Conservation (phyloP, 768 basidiomycete genomes). For the Leccinum pellstonianum region DNA sequence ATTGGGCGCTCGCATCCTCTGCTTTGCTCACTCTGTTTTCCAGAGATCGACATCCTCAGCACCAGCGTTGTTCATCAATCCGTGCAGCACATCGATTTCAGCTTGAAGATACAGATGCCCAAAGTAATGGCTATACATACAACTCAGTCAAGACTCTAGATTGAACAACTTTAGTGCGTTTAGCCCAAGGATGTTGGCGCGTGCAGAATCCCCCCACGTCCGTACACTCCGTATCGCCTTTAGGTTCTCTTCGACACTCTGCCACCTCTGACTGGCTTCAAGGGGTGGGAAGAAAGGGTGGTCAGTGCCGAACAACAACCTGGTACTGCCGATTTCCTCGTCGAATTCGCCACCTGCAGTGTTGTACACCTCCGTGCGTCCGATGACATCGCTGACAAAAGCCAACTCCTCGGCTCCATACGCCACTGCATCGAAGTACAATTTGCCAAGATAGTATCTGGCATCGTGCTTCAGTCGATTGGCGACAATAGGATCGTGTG, state of each 20-base stretch:
- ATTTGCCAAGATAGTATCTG: conserved; percentile 75
- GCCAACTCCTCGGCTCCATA: conserved; percentile 85
- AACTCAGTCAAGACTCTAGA: conserved; percentile 31
- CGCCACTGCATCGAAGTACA: conserved; percentile 85
- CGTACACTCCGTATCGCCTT: conserved; percentile 58
- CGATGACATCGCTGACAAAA: conserved; percentile 70
- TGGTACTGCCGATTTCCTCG: conserved; percentile 47
- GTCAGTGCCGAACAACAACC: conserved; percentile 82
- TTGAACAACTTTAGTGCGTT: conserved; percentile 77
- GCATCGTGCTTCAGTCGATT: conserved; percentile 77
- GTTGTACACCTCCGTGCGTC: conserved; percentile 54
- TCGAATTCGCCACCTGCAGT: conserved; percentile 31
- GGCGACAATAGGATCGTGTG: conserved; percentile 80
- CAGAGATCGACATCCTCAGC: conserved; percentile 94
- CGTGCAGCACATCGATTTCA: conserved; percentile 93
- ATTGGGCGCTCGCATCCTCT: neutral
- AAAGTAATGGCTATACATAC: conserved; percentile 27
- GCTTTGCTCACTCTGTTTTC: conserved; percentile 4
- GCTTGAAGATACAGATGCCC: conserved; percentile 89
- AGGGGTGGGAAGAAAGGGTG: conserved; percentile 92
- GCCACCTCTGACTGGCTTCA: conserved; percentile 66
- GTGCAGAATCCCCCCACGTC: conserved; percentile 44
- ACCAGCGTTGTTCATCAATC: conserved; percentile 90
- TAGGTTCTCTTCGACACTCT: conserved; percentile 81
- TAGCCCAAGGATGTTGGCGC: conserved; percentile 61